Evolutionary conservation across 148 eudicot species (phyloP).

Genomic region (Limonium bicolor): DNA sequence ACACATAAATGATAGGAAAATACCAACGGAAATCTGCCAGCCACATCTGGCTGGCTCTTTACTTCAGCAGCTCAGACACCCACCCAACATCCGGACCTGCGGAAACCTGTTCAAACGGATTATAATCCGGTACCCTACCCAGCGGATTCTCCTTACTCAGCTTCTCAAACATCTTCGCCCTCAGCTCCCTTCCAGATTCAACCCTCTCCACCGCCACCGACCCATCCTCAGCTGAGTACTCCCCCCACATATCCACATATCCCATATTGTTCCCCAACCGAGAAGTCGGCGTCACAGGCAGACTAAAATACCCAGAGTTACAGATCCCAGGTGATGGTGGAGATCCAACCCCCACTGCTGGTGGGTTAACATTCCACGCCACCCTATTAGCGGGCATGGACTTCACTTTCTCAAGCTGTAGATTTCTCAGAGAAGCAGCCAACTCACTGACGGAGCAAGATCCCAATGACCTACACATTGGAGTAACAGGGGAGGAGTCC

Average conservation of each 20-base stretch:
- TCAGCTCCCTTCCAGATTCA: slow-evolving; percentile 3
- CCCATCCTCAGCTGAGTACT: slow-evolving; percentile 50
- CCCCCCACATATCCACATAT: slow-evolving; percentile 28
- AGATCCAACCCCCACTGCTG: slow-evolving; percentile 18
- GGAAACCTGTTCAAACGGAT: slow-evolving; percentile 20
- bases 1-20: too few species aligned
- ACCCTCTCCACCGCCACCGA: slow-evolving; percentile 19
- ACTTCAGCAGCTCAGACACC: slow-evolving; percentile 51
- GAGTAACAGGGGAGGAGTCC: slow-evolving; percentile 46
- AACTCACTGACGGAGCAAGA: slow-evolving; percentile 25
- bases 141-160: slow-evolving; percentile 55
- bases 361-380: slow-evolving; percentile 20
- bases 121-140: slow-evolving; percentile 1
- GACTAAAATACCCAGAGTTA: slow-evolving; percentile 20
- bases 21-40: too few species aligned
- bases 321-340: slow-evolving; percentile 16
- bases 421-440: slow-evolving; percentile 25
- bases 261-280: slow-evolving; percentile 26
- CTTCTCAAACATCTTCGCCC: slow-evolving; percentile 27
- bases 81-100: slow-evolving; percentile 38
- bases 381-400: slow-evolving; percentile 12
- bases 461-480: slow-evolving; percentile 12
- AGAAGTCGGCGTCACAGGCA: slow-evolving; percentile 34
- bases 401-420: slow-evolving; percentile 25
- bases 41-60: not conserved